Base-by-base conservation (phyloP, 805 yeast genomes). In the Yamadazyma scolyti region DNA sequence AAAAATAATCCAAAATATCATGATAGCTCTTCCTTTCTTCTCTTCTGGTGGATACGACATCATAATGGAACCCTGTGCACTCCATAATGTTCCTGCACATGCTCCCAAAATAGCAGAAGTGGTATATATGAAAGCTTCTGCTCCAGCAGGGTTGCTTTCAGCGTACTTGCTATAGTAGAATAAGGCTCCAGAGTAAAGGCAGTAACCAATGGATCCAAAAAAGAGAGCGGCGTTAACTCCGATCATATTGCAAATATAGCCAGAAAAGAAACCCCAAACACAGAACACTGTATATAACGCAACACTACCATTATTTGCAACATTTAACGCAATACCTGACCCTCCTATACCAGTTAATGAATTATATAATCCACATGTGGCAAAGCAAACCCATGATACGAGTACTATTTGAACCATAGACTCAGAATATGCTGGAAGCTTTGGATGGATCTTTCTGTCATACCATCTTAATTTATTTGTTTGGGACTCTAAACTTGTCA, bases 1-100 rank as follows among this genome's bases (percentile, higher is more conserved):
- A 61, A 76, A 76, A 30, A 76, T 73, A 40, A 68, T 58, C 82
- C 82, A 76, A 50, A 75, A 75, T n/a, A 69, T 51, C 63, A 73
- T 70, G 26, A 76, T 64, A 30, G 68, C 74, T 20, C 54, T 53
- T 22, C 77, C 82, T 53, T 76, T 76, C 12, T 43, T 56, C 20
- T 56, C 48, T 52, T 76, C 81, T 14, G 71, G 54, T 3, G 80
- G 73, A 39, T 76, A 76, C 10, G 75, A 56, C 72, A 75, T 67
- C 39, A 75, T 66, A 27, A 76, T 66, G 16, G 71, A 56, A 31
- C 78, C 77, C 46, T 74, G 79, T 16, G 78, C 77, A 15, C 30
- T 75, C 81, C 81, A 76, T 31, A 75, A 58, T 25, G 64, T 50
- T 14, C 73, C 60, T 8, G 81, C 81, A 52, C 76, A 65, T 26